Percentiles rank a stretch among this genome's conserved stretches.
Conservation (phyloP, 164 flowering plant species). For the Vitis riparia region DNA sequence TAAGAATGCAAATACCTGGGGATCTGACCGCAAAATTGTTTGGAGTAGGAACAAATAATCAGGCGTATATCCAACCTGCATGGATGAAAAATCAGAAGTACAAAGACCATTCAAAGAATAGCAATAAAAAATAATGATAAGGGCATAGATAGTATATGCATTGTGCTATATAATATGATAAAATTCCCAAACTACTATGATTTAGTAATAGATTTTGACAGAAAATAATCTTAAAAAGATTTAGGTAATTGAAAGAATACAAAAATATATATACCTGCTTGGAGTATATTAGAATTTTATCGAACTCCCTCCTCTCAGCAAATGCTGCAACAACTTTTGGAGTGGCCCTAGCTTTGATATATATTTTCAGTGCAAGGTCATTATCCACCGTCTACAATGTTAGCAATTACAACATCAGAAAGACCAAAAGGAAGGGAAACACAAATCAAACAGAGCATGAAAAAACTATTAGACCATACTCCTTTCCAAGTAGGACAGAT, state of each 20-base stretch:
- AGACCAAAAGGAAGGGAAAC: not conserved
- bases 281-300: conserved; percentile 96
- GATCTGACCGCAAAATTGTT: conserved; percentile 93
- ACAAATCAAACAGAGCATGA: not conserved
- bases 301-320: conserved; percentile 98
- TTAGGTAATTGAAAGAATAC: not conserved
- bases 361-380: conserved; percentile 95
- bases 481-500: too few relatives aligned
- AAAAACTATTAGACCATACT: not conserved
- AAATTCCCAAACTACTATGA: too few relatives aligned
- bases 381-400: conserved; percentile 89
- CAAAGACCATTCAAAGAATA: not conserved
- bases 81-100: too few relatives aligned
- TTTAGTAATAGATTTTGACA: too few relatives aligned
- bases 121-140: conserved; percentile 12
- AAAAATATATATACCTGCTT: conserved; percentile 63
- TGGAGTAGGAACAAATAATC: conserved; percentile 96
- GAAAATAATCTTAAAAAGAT: not conserved
- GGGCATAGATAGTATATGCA: too few relatives aligned
- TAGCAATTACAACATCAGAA: conserved; percentile 15
- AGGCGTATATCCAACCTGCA: conserved; percentile 95
- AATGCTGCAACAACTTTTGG: conserved; percentile 99
- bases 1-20: conserved; percentile 64
- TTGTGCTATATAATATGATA: too few relatives aligned
- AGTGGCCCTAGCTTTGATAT: conserved; percentile 97